Base-by-base conservation (phyloP, 768 basidiomycete species). In the Phanerochaete carnosa region DNA sequence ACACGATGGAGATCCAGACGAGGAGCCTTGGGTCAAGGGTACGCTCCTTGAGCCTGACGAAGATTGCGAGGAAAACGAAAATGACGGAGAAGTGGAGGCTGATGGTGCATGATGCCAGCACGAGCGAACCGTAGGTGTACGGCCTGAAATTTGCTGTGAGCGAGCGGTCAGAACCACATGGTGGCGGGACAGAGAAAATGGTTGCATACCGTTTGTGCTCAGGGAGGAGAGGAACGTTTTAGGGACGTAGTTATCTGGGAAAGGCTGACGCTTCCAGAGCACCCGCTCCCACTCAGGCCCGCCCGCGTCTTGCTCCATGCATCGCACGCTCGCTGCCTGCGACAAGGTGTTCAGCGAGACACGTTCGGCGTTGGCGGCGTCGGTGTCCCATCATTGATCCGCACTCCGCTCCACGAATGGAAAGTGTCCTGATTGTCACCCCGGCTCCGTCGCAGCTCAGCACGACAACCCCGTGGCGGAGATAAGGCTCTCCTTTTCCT, bases 231-330 rank as follows among this genome's bases (percentile, higher is more conserved):
- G 79, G 74, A 97, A 97, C 6, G 85, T 79, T 6, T 79, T 75
- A 7, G 92, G 89, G 55, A 97, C 87, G 76, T 94, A 86, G 72
- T 95, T 94, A 74, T 97, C 95, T 30, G 92, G 88, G 70, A 82
- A 88, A 2, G 81, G 76, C 71, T 89, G 89, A 56, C 69, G 75
- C 73, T 85, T 88, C 92, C 91, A 94, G n/a, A 94, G 82, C 39
- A 88, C 81, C 67, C 84, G 87, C 71, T 85, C 83, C 90, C 90
- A 93, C 67, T 67, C 64, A 43, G 57, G 66, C 28, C 37, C 58
- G n/a, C 6, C 28, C n/a, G 54, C 22, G 32, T 26, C 32, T 7
- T 35, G 11, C 22, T n/a, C 35, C 52, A 54, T 54, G 51, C 30
- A 52, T 52, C 8, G 8, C 39, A 43, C 16, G 39, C 39, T 43